Evolutionary conservation across 805 yeast species (phyloP).

Genomic region (Starmerella etchellsii): DNA sequence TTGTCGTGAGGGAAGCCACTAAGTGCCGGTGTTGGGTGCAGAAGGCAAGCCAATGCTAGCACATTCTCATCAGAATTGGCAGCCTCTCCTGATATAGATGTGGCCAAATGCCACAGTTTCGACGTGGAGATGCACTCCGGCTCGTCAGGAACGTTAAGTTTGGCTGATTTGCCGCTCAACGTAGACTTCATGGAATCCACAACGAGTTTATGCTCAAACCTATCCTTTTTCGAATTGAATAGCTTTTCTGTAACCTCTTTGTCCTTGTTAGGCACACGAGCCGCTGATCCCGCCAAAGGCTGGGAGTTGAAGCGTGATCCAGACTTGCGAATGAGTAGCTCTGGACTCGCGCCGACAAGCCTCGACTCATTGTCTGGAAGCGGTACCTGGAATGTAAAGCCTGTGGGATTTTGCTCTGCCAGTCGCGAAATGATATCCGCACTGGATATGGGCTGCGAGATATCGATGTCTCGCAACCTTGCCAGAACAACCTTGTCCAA

Average conservation of each 20-base stretch:
- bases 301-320: constrained; percentile 8
- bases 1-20: constrained; percentile 13
- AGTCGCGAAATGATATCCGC: constrained; percentile 2
- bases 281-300: constrained; percentile 15
- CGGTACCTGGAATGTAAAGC: constrained; percentile 13
- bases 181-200: constrained; percentile 10
- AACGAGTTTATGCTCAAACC: constrained; percentile 12
- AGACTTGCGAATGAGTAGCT: constrained; percentile 9
- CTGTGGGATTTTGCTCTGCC: constrained; percentile 6
- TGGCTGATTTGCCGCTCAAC: neutral
- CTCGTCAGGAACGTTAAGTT: constrained; percentile 2
- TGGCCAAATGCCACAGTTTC: constrained; percentile 12
- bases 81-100: constrained; percentile 5
- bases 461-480: constrained; percentile 4
- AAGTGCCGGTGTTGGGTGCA: constrained; percentile 16
- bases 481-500: constrained; percentile 14
- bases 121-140: constrained; percentile 8
- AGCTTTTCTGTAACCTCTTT: neutral
- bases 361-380: constrained; percentile 4
- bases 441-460: constrained; percentile 1
- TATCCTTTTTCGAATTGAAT: constrained; percentile 7
- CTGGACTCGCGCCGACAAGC: constrained; percentile 13
- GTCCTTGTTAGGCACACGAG: constrained; percentile 5
- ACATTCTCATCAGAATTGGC: neutral
- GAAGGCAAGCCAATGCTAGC: constrained; percentile 6